Conservation (phyloP, 2,329 filamentous ascomycete genomes). For the Trichoderma sp. region DNA sequence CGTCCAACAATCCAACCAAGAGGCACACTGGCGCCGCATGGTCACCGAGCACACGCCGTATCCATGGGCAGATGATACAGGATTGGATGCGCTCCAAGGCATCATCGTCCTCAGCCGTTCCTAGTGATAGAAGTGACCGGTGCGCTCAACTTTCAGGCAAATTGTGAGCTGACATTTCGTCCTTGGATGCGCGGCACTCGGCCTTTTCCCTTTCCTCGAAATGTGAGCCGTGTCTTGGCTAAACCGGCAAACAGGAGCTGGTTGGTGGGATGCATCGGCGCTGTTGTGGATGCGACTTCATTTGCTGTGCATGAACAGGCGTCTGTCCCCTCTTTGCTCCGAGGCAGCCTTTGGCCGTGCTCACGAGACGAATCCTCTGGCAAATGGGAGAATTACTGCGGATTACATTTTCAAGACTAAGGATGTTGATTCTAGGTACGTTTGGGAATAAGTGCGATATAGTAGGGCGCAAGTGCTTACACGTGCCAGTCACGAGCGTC, state of each 20-base stretch:
- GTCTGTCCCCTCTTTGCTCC: neutral
- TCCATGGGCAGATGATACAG: neutral
- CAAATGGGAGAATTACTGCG: neutral
- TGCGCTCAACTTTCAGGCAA: neutral
- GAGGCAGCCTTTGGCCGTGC: neutral
- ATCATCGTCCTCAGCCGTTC: neutral
- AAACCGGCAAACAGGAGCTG: neutral
- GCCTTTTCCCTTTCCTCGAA: neutral
- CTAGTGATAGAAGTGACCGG: neutral
- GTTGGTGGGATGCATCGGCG: neutral
- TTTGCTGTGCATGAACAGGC: slow-evolving; percentile 20
- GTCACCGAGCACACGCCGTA: neutral
- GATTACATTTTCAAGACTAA: neutral
- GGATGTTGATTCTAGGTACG: neutral
- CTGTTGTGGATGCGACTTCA: slow-evolving; percentile 13
- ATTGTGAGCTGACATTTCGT: neutral
- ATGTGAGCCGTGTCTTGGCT: neutral
- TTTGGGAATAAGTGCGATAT: neutral
- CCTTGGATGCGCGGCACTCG: neutral
- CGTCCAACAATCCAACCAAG: neutral
- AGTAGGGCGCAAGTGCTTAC: slow-evolving; percentile 17
- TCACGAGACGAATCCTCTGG: neutral
- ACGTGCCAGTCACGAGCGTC: neutral
- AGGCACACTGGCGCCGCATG: neutral
- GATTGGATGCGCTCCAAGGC: neutral